phyloP scores from a whole-genome alignment of 73 alveolate species.

The Tetrahymena malaccensis region DNA sequence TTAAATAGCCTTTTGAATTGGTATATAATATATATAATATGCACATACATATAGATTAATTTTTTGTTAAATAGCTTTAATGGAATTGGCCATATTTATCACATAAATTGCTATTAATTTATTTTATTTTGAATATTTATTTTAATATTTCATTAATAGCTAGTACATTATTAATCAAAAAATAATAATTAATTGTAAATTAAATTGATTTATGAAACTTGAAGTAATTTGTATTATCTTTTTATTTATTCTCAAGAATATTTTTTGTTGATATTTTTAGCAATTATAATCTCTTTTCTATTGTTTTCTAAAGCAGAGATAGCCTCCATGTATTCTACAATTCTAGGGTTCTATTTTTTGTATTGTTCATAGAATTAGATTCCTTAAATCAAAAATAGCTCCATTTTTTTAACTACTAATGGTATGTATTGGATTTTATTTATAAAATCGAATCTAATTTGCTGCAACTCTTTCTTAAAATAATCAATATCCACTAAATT shows the following conservation, averaged over 20 bases:
- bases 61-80: no score
- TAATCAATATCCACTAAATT: neutral
- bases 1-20: neutral
- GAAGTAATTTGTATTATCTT: no score
- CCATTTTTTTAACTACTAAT: neutral
- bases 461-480: neutral
- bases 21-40: no score
- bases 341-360: neutral
- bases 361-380: neutral
- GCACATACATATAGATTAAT: neutral
- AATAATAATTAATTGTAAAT: no score
- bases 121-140: no score
- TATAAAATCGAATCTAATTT: neutral
- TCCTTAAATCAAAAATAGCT: neutral
- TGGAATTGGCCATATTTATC: no score
- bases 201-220: no score
- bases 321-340: neutral
- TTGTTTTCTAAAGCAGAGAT: neutral
- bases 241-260: neutral
- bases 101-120: no score
- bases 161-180: no score
- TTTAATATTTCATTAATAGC: no score
- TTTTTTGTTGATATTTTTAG: neutral
- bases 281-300: neutral
- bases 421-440: neutral